phyloP scores from a whole-genome alignment of 73 alveolate genomes.

The Paramecium bursaria region DNA sequence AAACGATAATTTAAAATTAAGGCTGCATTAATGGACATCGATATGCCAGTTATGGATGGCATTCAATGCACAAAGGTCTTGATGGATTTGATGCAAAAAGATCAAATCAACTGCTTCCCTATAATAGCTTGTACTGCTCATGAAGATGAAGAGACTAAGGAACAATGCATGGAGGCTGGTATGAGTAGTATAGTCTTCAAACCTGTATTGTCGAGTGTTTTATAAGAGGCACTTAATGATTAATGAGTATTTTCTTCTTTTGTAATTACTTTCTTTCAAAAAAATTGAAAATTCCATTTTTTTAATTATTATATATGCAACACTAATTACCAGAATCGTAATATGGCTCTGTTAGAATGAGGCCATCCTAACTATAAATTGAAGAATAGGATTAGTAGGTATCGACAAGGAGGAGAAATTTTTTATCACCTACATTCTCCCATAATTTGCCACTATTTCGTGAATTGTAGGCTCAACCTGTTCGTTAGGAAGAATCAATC shows the following conservation, averaged over 20 bases:
- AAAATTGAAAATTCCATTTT: too few relatives aligned
- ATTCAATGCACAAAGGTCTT: neutral
- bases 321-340: slow-evolving; percentile 58
- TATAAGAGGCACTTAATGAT: slow-evolving; percentile 23
- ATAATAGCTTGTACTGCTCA: slow-evolving; percentile 41
- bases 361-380: slow-evolving; percentile 42
- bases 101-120: slow-evolving; percentile 4
- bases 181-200: neutral
- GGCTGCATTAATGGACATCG: slow-evolving; percentile 39
- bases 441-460: slow-evolving; percentile 42
- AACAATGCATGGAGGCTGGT: slow-evolving; percentile 39
- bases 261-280: too few relatives aligned
- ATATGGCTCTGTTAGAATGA: slow-evolving; percentile 56
- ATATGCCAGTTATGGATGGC: slow-evolving; percentile 58
- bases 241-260: too few relatives aligned
- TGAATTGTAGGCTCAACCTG: slow-evolving; percentile 29
- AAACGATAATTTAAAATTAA: slow-evolving; percentile 8
- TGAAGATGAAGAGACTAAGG: slow-evolving; percentile 56
- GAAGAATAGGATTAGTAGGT: slow-evolving; percentile 24
- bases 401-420: slow-evolving; percentile 45
- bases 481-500: slow-evolving; percentile 2
- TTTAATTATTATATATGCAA: too few relatives aligned
- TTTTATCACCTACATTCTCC: slow-evolving; percentile 50
- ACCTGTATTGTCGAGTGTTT: slow-evolving; percentile 35
- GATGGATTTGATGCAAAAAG: neutral